Conservation (phyloP, 495 filamentous ascomycete genomes). For the Penicillium bovifimosum region DNA sequence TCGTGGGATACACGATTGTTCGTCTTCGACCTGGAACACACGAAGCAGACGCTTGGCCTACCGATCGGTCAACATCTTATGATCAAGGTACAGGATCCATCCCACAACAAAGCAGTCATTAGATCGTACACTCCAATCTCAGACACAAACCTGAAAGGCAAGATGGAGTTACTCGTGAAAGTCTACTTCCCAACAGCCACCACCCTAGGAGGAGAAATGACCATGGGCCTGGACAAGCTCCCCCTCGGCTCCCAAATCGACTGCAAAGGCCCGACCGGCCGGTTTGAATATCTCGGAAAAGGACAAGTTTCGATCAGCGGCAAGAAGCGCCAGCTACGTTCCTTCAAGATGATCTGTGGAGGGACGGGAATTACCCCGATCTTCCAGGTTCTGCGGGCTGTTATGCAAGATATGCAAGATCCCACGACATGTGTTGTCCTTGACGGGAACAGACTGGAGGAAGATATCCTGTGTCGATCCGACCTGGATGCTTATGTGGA, state of each 20-base stretch:
- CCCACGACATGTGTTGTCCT: conserved; percentile 63
- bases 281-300: conserved; percentile 72
- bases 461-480: conserved; percentile 78
- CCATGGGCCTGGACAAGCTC: conserved; percentile 68
- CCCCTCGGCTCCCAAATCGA: conserved; percentile 66
- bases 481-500: conserved; percentile 63
- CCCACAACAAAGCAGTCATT: conserved; percentile 65
- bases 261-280: conserved; percentile 87
- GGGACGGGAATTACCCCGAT: conserved; percentile 91
- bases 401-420: conserved; percentile 57
- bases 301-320: conserved; percentile 62
- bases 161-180: conserved; percentile 74
- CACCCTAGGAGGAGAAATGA: conserved; percentile 75
- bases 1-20: conserved; percentile 84
- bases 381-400: conserved; percentile 78
- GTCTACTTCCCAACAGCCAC: conserved; percentile 65
- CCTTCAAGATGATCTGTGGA: conserved; percentile 85
- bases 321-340: conserved; percentile 51
- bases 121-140: conserved; percentile 88
- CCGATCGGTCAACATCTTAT: conserved; percentile 88
- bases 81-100: conserved; percentile 69
- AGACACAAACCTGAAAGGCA: conserved; percentile 52
- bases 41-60: conserved; percentile 66
- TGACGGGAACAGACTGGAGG: conserved; percentile 71
- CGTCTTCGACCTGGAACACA: conserved; percentile 71